Evolutionary conservation across 306 rosid species (phyloP), one percentile per base, ranked within the genome.

Genomic region (Pterocarpus macrocarpus): DNA sequence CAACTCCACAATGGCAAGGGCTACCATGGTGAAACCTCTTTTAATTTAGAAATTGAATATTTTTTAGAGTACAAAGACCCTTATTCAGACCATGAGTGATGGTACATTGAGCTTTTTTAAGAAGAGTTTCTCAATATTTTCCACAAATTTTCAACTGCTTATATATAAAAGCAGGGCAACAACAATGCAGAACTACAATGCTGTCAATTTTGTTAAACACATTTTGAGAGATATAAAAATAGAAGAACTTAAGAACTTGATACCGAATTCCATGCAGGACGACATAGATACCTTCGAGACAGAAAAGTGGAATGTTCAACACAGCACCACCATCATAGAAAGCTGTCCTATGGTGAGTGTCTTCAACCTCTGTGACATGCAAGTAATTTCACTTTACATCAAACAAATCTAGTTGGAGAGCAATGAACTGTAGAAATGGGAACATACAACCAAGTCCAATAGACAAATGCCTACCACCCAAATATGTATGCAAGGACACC

Each of bases 291-390:
- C 99, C 99, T 91, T 85, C 86, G 2, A 95, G 97, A 86, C 84
- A 88, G 75, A 95, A 93, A 32, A 95, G 85, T 8, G 98, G 97
- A 76, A 93, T 79, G 81, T 75, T 90, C 78, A 91, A 58, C 57
- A 87, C 22, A 55, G 96, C 93, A 30, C 96, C 98, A 1, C 90
- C 92, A 41, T 95, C 99, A 87, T 93, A 81, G 85, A 95, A 90
- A 36, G 94, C 85, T 72, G 90, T 84, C 74, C 94, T 87, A 76
- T 84, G 90, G 81, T 88, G 97, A 7, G 99, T 89, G 81, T 95
- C 99, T 85, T 95, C 98, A 64, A 95, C 99, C 80, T 93, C 99
- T 95, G 81, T 13, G 34, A 56, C 80, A 73, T 47, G 69, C 35
- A 85, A 83, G 49, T 35, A 52, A 49, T 11, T 44, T 28, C 7